phyloP scores from a whole-genome alignment of 768 basidiomycete species.

The Pleurotus cornucopiae region DNA sequence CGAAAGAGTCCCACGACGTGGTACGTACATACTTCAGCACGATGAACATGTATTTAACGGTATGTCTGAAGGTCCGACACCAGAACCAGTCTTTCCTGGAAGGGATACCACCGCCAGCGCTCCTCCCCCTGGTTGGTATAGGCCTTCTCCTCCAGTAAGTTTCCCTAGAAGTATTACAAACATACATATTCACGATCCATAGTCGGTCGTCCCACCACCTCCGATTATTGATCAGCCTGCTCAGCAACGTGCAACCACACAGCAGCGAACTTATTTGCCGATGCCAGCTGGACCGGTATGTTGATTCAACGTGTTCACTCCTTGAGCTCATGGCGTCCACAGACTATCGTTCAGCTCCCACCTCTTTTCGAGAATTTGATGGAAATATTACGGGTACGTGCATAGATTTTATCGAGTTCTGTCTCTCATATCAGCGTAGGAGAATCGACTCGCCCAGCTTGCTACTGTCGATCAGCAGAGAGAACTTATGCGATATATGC shows the following conservation, averaged over 20 bases:
- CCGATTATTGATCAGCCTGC: slow-evolving; percentile 19
- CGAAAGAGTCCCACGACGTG: background rate
- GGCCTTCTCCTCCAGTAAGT: slow-evolving; percentile 11
- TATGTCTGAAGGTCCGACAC: slow-evolving; percentile 13
- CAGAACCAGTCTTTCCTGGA: slow-evolving; percentile 18
- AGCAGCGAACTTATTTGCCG: slow-evolving; percentile 24
- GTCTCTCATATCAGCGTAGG: slow-evolving; percentile 34
- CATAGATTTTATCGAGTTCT: background rate
- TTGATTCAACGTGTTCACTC: slow-evolving; percentile 8
- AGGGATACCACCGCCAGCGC: too few species aligned
- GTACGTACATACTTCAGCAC: background rate
- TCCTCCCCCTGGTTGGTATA: too few species aligned
- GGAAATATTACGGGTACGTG: slow-evolving; percentile 58
- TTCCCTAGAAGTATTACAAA: background rate
- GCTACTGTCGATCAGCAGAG: slow-evolving; percentile 78
- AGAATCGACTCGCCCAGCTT: slow-evolving; percentile 69
- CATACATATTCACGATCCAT: slow-evolving; percentile 13
- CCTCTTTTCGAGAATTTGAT: slow-evolving; percentile 65
- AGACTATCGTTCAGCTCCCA: slow-evolving; percentile 63
- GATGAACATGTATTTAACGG: background rate
- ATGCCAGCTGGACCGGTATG: slow-evolving; percentile 56
- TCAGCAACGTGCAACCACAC: slow-evolving; percentile 20
- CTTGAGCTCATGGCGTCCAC: slow-evolving; percentile 6
- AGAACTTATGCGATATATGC: slow-evolving; percentile 77
- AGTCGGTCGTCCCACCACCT: slow-evolving; percentile 20